Conservation (phyloP, 345 rosid genomes). For the Salix arbutifolia region DNA sequence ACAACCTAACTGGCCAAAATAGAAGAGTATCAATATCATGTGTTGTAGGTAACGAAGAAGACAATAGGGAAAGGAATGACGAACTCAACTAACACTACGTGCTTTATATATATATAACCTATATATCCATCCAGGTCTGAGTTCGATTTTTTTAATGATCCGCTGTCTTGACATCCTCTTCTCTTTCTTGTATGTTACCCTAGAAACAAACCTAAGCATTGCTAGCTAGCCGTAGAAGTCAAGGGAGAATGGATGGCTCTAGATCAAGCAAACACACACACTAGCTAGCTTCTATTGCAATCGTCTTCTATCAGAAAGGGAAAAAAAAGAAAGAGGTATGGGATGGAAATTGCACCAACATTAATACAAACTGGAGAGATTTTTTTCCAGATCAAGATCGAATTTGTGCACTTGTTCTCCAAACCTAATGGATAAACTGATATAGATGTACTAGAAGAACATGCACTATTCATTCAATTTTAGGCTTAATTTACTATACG, state of each 20-base stretch:
- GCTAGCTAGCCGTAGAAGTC: constrained; percentile 4
- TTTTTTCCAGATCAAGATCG: background rate
- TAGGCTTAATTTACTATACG: background rate
- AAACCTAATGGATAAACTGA: background rate
- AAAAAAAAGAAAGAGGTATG: background rate
- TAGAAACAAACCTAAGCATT: background rate
- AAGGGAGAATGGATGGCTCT: background rate
- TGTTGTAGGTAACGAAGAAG: constrained; percentile 17
- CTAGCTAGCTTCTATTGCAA: background rate
- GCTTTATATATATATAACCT: background rate
- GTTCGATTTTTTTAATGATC: constrained; percentile 4
- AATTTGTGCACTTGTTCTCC: background rate
- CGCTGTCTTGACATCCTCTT: background rate
- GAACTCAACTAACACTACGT: background rate
- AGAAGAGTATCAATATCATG: constrained; percentile 2
- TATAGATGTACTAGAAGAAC: background rate
- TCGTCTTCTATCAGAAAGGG: background rate
- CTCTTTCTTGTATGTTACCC: background rate
- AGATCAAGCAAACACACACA: background rate
- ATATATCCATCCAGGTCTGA: background rate
- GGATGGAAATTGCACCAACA: background rate
- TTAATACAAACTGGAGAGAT: background rate
- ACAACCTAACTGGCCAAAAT: background rate
- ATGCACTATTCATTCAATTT: background rate
- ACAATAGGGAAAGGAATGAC: constrained; percentile 1